Base-by-base conservation (phyloP, 164 flowering plant species). In the Macadamia integrifolia region DNA sequence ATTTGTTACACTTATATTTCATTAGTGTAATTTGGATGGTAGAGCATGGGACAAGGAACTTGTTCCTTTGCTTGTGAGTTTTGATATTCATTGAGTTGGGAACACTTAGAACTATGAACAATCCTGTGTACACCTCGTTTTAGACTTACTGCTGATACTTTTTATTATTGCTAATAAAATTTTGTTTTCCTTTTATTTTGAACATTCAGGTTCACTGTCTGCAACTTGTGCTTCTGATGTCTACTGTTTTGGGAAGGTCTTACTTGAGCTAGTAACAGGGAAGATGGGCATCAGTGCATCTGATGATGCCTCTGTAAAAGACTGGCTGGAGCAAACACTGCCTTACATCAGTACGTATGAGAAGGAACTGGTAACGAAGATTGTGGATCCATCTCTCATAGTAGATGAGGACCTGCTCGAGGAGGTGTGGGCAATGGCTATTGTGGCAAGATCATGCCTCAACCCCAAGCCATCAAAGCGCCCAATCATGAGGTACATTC, bases 361-460 rank as follows among this genome's bases (percentile, higher is more conserved):
- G 65, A 85, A 87, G 69, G 97, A 91, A 66, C 78, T 82, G 52
- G 78, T 91, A 44, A 78, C 80, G 1, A 88, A 83, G 80, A 93
- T 93, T 53, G 75, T 93, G 43, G 97, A 91, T 63, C 89, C 93
- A 1, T 84, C 87, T 61, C 82, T 93, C 35, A 75, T 93, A 6
- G 67, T 88, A 29, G 92, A 91, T 42, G 97, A 89, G 40, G 97
- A 91, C 66, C 80, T 93, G 9, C 67, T 90, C 60, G 93, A 91
- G 65, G 98, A 91, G 71, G 98, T 91, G n/a, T 93, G 98, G 98
- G 93, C 98, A 10, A 86, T 89, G 91, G 92, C 97, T 0, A 76
- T 93, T 56, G 92, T 93, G 35, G 97, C 98, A 31, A 76, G 81
- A 69, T 85, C 95, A 35, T 93, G 98, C 73, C 85, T 92, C 3